phyloP scores from a whole-genome alignment of 73 alveolate species.

The Blepharisma stoltei region DNA sequence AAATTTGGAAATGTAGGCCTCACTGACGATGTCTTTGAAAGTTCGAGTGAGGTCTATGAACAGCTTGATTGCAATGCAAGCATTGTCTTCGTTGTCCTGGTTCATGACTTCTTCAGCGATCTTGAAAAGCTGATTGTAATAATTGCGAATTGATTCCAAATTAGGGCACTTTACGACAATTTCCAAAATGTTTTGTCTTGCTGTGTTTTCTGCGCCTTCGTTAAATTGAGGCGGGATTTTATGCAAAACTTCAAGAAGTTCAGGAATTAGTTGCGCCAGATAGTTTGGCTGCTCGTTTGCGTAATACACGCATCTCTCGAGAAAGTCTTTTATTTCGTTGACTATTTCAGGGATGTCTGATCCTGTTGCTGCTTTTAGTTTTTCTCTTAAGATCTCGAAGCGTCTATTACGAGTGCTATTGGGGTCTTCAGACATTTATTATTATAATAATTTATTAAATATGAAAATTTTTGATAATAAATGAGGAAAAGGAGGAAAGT shows the following conservation, averaged over 20 bases:
- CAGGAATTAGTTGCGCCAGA: constrained; percentile 7
- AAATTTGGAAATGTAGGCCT: neutral
- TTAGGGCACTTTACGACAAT: constrained; percentile 19
- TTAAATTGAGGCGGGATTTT: neutral
- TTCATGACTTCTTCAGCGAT: constrained; percentile 19
- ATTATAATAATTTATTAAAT: no score
- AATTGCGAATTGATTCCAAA: constrained; percentile 4
- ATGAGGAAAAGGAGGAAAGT: no score
- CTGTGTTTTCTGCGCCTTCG: constrained; percentile 23
- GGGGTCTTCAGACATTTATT: constrained; percentile 8
- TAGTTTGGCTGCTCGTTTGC: constrained; percentile 27
- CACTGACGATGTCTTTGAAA: constrained; percentile 7
- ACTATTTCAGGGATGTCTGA: constrained; percentile 10
- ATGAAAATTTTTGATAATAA: no score
- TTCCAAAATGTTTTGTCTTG: constrained; percentile 9
- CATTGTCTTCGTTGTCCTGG: constrained; percentile 17
- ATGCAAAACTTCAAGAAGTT: neutral
- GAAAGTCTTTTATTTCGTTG: constrained; percentile 20
- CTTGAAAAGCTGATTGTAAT: constrained; percentile 8
- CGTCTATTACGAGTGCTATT: constrained; percentile 7
- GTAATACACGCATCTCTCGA: neutral
- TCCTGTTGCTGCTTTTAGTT: neutral
- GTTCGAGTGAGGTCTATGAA: constrained; percentile 4
- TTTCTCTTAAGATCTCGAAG: constrained; percentile 24
- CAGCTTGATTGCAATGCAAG: constrained; percentile 1